A percentile compares a stretch with the other conserved stretches of the same genome.
Evolutionary conservation across 352 stramenopile genomes (phyloP).

Genomic region (Plasmopara muralis): DNA sequence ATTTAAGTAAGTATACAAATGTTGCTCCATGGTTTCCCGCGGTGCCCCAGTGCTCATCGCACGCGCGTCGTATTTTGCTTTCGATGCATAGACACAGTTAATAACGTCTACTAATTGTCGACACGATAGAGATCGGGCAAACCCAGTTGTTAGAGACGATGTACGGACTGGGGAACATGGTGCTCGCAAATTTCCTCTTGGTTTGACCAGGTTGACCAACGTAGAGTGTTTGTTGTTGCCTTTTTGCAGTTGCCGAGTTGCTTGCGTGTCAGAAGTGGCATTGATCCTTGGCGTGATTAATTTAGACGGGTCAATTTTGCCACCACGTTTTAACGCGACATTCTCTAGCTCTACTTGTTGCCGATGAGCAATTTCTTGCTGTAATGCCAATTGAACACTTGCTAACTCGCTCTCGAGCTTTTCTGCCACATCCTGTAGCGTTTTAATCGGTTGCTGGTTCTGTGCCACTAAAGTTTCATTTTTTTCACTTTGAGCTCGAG

Average conservation of each 20-base stretch:
- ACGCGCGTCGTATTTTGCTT: too few species aligned
- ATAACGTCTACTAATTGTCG: too few species aligned
- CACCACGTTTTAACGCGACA: too few species aligned
- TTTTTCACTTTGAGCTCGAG: constrained; percentile 4
- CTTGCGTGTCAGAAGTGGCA: too few species aligned
- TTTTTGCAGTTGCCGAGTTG: too few species aligned
- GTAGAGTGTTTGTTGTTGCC: too few species aligned
- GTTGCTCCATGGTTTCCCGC: constrained; percentile 83
- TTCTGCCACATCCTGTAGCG: constrained; percentile 35
- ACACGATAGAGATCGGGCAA: constrained; percentile 21
- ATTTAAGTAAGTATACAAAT: constrained; percentile 86
- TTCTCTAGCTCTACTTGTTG: constrained; percentile 14
- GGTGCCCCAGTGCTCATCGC: constrained; percentile 25
- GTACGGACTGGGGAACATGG: constrained; percentile 52
- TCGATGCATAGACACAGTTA: too few species aligned
- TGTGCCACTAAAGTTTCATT: too few species aligned
- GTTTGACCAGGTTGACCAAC: constrained; percentile 2
- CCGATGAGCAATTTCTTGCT: constrained; percentile 40
- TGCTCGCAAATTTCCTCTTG: constrained; percentile 6
- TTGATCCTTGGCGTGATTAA: too few species aligned
- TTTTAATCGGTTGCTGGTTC: too few species aligned
- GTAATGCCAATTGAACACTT: constrained; percentile 29
- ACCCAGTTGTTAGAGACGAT: constrained; percentile 70
- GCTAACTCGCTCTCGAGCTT: constrained; percentile 56
- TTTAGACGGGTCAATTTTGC: too few species aligned